phyloP scores from a whole-genome alignment of 1,284 basidiomycete genomes.

The Cutaneotrichosporon daszewskae region DNA sequence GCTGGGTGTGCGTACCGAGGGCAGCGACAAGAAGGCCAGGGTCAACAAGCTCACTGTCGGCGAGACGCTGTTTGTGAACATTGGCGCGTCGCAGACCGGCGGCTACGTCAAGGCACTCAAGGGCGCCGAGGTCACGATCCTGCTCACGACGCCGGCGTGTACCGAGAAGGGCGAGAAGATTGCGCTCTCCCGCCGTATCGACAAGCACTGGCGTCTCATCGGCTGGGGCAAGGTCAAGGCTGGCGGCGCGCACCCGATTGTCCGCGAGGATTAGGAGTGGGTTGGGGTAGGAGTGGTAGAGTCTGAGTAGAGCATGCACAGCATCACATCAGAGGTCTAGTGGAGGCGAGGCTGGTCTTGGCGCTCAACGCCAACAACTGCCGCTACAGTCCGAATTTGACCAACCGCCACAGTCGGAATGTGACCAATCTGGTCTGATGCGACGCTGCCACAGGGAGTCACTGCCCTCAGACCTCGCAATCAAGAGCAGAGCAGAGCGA shows the following conservation, averaged over 20 bases:
- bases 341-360: no score
- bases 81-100: slow-evolving; percentile 88
- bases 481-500: no score
- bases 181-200: slow-evolving; percentile 81
- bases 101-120: slow-evolving; percentile 87
- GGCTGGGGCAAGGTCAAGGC: slow-evolving; percentile 47
- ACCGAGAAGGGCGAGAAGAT: slow-evolving; percentile 95
- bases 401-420: no score
- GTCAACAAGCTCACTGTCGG: slow-evolving; percentile 88
- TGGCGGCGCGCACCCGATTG: slow-evolving; percentile 42
- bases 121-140: slow-evolving; percentile 86
- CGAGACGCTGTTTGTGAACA: slow-evolving; percentile 90
- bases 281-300: no score
- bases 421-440: no score
- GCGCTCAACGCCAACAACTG: no score
- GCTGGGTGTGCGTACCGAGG: slow-evolving; percentile 96
- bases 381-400: no score
- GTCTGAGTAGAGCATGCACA: no score
- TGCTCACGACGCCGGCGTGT: slow-evolving; percentile 84
- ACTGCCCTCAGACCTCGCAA: no score
- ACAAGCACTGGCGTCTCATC: slow-evolving; percentile 86
- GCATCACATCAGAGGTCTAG: no score
- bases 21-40: slow-evolving; percentile 95
- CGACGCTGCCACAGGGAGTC: no score
- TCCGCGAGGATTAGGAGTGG: slow-evolving; percentile 5